Evolutionary conservation across 495 filamentous ascomycete genomes (phyloP), one percentile per base, ranked within the genome.

Genomic region (Penicillium desertorum): DNA sequence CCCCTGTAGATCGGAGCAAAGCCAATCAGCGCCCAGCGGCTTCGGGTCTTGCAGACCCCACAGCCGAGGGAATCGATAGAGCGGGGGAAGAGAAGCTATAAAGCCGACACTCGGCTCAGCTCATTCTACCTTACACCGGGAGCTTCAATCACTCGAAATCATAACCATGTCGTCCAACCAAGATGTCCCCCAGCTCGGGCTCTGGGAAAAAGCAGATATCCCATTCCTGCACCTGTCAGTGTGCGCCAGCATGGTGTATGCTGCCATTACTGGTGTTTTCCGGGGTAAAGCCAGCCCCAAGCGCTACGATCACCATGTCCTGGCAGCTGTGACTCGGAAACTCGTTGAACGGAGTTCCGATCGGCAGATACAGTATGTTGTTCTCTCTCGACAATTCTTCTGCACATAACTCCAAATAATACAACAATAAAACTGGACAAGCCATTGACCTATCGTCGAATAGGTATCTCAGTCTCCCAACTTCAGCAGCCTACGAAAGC

Each of bases 401-500:
- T 39, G 36, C 16, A 37, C 14, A n/a, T n/a, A 7, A 39, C 2
- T 17, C n/a, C 6, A 6, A 39, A 39, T 12, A n/a, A 47, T 4
- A 4, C 25, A 9, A 12, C n/a, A 5, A 46, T 27, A 4, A 19
- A 29, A 41, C n/a, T 37, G 10, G 8, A 22, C 46, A 41, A 27
- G n/a, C 23, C 34, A 42, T 36, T 44, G 27, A 44, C 39, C 43
- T 50, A 14, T 4, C 20, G 23, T 17, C 30, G 9, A 30, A 30
- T 29, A 78, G 75, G 58, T 60, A 70, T 43, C 12, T 80, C 1
- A 49, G 60, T 14, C 51, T 69, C 1, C 57, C 76, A 5, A 80
- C 81, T 17, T 70, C 75, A 43, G 70, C 73, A 10, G 63, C 62
- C 1, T 88, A 88, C 57, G 55, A 70, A 14, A 46, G 61, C 4